Conservation (phyloP, 2,329 filamentous ascomycete genomes). For the Apiospora rasikravindrae region DNA sequence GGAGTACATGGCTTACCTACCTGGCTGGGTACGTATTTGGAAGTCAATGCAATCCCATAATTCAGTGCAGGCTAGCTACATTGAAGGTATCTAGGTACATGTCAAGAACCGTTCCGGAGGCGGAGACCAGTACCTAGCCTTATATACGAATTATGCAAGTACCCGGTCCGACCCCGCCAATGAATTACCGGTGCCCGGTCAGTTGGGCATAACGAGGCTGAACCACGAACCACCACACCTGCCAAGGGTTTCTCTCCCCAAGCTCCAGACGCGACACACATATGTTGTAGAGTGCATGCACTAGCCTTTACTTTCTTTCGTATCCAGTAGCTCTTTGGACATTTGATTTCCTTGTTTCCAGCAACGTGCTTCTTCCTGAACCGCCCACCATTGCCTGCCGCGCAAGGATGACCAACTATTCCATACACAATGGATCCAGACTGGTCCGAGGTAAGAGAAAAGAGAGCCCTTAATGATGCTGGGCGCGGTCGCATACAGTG, state of each 20-base stretch:
- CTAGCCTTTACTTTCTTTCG: constrained; percentile 1
- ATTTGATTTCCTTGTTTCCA: background rate
- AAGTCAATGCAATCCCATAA: too few relatives aligned
- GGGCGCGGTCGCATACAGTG: background rate
- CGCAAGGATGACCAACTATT: constrained; percentile 22
- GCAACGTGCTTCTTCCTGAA: background rate
- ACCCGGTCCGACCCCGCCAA: background rate
- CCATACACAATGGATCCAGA: constrained; percentile 64
- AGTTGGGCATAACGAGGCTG: constrained; percentile 11
- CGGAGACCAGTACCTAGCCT: background rate
- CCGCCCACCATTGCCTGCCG: background rate
- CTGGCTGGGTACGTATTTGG: too few relatives aligned
- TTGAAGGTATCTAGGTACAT: too few relatives aligned
- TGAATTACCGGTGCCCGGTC: too few relatives aligned
- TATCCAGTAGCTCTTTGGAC: background rate
- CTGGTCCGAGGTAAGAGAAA: constrained; percentile 67
- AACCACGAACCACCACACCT: background rate
- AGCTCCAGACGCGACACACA: background rate
- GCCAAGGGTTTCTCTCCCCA: background rate
- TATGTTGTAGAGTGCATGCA: background rate
- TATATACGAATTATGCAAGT: background rate
- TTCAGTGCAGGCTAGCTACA: too few relatives aligned
- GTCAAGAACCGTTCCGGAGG: too few relatives aligned
- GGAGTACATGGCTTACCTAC: too few relatives aligned
- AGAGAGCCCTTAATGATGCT: background rate